These are phyloP conservation scores for Coniochaeta sp. DNA, from an alignment of 2,329 filamentous ascomycete genomes.

Conservation along the genomic window DNA sequence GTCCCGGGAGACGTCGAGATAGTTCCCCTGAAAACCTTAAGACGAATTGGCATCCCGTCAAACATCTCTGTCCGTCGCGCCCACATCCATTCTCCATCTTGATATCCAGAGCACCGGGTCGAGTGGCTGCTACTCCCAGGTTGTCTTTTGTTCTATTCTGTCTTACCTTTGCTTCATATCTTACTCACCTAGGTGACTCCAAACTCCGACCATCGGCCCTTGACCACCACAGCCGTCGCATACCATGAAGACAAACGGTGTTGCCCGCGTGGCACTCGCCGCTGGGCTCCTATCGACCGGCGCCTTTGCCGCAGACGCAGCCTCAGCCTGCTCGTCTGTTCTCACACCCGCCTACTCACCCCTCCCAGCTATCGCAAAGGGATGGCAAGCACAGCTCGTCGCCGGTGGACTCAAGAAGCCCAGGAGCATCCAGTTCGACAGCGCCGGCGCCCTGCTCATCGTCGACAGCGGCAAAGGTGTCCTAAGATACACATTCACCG, in stretches of 20 bases:
- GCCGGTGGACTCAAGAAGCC: conserved; percentile 33
- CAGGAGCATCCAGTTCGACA: conserved; percentile 37
- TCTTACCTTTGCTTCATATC: not conserved
- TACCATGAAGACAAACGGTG: conserved; percentile 11
- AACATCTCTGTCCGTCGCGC: not conserved
- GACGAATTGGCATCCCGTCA: not conserved
- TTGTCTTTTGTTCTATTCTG: no score
- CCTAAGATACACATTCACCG: conserved; percentile 30
- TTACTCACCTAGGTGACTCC: no score
- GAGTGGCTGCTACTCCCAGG: no score
- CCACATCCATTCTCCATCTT: not conserved
- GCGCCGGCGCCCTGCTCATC: conserved; percentile 34
- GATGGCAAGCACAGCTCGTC: conserved; percentile 37
- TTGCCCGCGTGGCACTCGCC: conserved; percentile 8
- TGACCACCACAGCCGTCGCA: not conserved
- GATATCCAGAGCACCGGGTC: not conserved
- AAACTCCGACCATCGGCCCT: not conserved
- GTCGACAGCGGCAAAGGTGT: conserved; percentile 37
- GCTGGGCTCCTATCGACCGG: conserved; percentile 10
- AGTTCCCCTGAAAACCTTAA: not conserved
- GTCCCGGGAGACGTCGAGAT: not conserved
- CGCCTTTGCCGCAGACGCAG: conserved; percentile 6
- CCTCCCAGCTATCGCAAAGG: conserved; percentile 29
- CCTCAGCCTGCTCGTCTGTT: conserved; percentile 23
- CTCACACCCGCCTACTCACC: conserved; percentile 25